phyloP scores from a whole-genome alignment of 164 flowering plant species.

The Tetrastigma voinierianum region DNA sequence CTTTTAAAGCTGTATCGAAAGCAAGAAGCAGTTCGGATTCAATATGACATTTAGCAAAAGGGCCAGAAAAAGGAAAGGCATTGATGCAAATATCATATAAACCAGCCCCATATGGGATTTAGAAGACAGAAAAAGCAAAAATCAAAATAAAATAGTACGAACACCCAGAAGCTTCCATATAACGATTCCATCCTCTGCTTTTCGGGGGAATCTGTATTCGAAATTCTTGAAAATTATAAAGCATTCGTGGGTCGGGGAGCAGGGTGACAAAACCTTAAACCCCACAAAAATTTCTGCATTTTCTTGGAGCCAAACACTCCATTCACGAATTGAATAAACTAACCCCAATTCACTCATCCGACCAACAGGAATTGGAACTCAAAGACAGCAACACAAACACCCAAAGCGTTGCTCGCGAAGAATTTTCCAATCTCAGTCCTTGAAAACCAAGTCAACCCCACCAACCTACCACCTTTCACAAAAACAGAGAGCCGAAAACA shows the following conservation, averaged over 20 bases:
- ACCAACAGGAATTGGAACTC: constrained; percentile 1
- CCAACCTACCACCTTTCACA: constrained; percentile 58
- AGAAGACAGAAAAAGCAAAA: background rate
- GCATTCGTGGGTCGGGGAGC: background rate
- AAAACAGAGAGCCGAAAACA: constrained; percentile 3
- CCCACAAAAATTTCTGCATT: background rate
- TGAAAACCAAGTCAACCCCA: constrained; percentile 50
- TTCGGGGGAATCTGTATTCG: background rate
- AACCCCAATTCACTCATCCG: background rate
- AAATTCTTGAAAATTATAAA: background rate
- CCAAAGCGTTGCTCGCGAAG: constrained; percentile 1
- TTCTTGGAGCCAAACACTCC: background rate
- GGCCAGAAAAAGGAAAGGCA: background rate
- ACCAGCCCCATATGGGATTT: background rate
- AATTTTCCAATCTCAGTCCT: constrained; percentile 4
- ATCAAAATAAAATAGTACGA: too few relatives aligned
- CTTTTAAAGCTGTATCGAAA: background rate
- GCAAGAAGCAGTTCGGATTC: background rate
- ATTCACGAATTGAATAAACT: background rate
- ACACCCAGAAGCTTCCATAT: background rate
- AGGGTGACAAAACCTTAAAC: constrained; percentile 3
- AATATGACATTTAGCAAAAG: background rate
- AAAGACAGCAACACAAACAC: constrained; percentile 2
- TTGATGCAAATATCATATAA: background rate
- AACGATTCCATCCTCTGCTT: background rate